phyloP scores from a whole-genome alignment of 208 protist species.

The Leishmania gerbilli region DNA sequence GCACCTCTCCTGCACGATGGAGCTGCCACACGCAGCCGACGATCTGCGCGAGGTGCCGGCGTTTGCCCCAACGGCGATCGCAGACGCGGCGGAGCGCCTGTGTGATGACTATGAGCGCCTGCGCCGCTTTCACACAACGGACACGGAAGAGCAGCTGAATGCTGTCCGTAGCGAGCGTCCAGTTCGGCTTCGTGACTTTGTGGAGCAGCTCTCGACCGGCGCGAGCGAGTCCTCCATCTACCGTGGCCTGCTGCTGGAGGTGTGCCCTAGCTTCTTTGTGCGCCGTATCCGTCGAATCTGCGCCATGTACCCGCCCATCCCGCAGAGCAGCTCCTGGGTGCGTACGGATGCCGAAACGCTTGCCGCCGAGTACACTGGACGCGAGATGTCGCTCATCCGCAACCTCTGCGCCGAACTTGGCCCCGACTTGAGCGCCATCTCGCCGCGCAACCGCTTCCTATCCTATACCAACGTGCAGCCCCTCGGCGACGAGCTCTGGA shows the following conservation, averaged over 20 bases:
- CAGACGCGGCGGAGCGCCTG: slow-evolving; percentile 31
- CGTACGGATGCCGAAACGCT: slow-evolving; percentile 31
- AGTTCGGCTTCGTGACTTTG: slow-evolving; percentile 19
- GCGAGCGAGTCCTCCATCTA: slow-evolving; percentile 46
- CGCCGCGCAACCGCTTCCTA: slow-evolving; percentile 45
- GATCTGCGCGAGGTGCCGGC: slow-evolving; percentile 33
- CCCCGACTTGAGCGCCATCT: slow-evolving; percentile 56
- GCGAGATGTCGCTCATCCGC: slow-evolving; percentile 67
- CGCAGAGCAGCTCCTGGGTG: slow-evolving; percentile 32
- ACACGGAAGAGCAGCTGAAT: slow-evolving; percentile 7
- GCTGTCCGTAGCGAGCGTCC: slow-evolving; percentile 1
- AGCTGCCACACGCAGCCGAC: slow-evolving; percentile 38
- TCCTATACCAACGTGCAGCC: slow-evolving; percentile 56
- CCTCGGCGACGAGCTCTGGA: slow-evolving; percentile 39
- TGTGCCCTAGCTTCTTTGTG: slow-evolving; percentile 46
- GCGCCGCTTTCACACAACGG: slow-evolving; percentile 11
- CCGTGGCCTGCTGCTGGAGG: slow-evolving; percentile 34
- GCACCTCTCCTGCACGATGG: slow-evolving; percentile 55
- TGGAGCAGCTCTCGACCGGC: slow-evolving; percentile 30
- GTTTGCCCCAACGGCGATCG: slow-evolving; percentile 15
- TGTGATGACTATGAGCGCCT: slow-evolving; percentile 30
- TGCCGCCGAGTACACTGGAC: slow-evolving; percentile 28
- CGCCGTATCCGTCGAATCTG: slow-evolving; percentile 38
- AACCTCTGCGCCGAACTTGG: slow-evolving; percentile 56
- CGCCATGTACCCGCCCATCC: slow-evolving; percentile 34